A percentile compares a stretch with the other conserved stretches of the same genome.
Conservation (phyloP, 1,284 basidiomycete species). For the Tremellales sp. region DNA sequence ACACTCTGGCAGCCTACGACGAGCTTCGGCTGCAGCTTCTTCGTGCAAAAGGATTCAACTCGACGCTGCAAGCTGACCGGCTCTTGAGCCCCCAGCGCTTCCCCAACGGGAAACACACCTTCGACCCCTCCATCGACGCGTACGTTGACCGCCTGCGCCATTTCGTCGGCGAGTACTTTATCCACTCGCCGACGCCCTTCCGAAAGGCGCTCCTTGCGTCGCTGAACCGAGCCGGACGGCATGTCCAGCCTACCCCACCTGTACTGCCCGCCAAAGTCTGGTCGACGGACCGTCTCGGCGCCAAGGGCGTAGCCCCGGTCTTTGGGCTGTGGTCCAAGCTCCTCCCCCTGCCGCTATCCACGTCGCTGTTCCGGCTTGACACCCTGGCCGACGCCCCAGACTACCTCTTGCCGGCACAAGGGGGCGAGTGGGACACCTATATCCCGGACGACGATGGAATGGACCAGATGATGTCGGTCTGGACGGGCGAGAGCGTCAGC, state of each 20-base stretch:
- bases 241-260: conserved; percentile 2
- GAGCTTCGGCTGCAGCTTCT: background rate
- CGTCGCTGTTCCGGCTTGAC: conserved; percentile 2
- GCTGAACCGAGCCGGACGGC: conserved; percentile 6
- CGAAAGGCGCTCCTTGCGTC: conserved; percentile 5
- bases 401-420: conserved; percentile 8
- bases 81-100: background rate
- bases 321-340: conserved; percentile 31
- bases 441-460: conserved; percentile 26
- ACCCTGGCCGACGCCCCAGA: conserved; percentile 1
- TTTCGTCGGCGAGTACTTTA: conserved; percentile 9
- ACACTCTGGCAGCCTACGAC: background rate
- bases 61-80: background rate
- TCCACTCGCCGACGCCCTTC: background rate
- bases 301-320: conserved; percentile 13
- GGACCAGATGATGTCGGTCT: conserved; percentile 20
- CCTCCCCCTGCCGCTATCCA: conserved; percentile 14
- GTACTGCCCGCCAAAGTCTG: conserved; percentile 11
- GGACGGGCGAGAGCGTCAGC: conserved; percentile 23
- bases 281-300: conserved; percentile 13
- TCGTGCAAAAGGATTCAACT: background rate
- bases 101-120: conserved; percentile 3
- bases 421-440: conserved; percentile 23
- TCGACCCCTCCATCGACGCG: conserved; percentile 9
- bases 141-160: conserved; percentile 14